Base-by-base conservation (phyloP, 345 rosid species). In the Moricandia moricandioides region DNA sequence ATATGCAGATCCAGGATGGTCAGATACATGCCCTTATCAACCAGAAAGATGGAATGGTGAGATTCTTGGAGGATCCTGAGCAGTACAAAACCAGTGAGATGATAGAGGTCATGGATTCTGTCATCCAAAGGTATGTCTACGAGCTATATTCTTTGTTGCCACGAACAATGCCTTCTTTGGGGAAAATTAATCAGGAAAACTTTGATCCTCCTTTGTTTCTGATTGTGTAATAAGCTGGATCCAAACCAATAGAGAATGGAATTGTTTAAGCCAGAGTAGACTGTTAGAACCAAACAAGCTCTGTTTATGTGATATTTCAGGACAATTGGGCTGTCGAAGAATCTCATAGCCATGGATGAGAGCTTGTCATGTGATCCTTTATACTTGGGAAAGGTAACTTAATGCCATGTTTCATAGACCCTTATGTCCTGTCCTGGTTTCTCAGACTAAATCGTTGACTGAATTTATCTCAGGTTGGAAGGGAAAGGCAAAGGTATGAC, bases 21-120 rank as follows among this genome's bases (percentile, higher is more conserved):
- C 91, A 92, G 86, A 96, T 96, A 82, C 87, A 85, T 84, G 99
- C 99, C 18, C 83, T 89, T 60, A 96, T 96, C 80, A 91, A 96
- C 87, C 99, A 92, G 85, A 92, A 89, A 83, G 98, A 92, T 74
- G 99, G 99, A 37, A 96, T 96, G 99, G 99, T 96, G 70, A 88
- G 99, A 82, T 96, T 96, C 83, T 80, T 89, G 40, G 99, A 92
- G 85, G 98, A 96, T 84, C 96, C 96, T 62, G 99, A 96, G 87
- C 94, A 86, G 80, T 96, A 96, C 81, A 96, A 96, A 83, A 80
- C 88, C 62, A 83, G 91, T 78, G 89, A 85, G 71, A 92, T 96
- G 98, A 88, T 92, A 27, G 91, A 92, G 84, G 78, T 55, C 57
- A 83, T 92, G 58, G 98, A 96, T 83, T 85, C 88, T 12, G 92